phyloP scores from a whole-genome alignment of 2,329 filamentous ascomycete species.

The Fusarium anguioides region DNA sequence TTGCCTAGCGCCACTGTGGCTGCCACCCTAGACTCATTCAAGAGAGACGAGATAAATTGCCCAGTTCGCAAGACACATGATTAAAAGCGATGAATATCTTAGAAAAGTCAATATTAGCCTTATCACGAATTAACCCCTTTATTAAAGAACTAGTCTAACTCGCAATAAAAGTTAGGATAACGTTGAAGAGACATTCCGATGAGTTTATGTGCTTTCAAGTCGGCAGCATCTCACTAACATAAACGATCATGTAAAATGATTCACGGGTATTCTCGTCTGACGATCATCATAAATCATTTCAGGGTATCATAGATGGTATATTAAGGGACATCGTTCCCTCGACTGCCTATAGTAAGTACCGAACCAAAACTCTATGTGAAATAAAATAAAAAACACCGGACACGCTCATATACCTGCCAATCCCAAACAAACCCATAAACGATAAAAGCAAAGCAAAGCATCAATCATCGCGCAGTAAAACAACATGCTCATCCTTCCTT shows the following conservation, averaged over 20 bases:
- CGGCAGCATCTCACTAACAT: neutral
- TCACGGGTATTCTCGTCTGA: neutral
- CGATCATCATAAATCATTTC: neutral
- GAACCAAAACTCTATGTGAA: constrained; percentile 38
- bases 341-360: constrained; percentile 33
- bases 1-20: constrained; percentile 45
- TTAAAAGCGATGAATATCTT: too few species aligned
- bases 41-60: too few species aligned
- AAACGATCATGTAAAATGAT: neutral
- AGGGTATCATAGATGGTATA: constrained; percentile 48
- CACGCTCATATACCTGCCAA: constrained; percentile 29
- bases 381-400: constrained; percentile 29
- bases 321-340: constrained; percentile 37
- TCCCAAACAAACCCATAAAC: constrained; percentile 23
- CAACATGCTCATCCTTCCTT: constrained; percentile 27
- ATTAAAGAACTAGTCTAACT: neutral
- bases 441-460: constrained; percentile 26
- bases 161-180: neutral
- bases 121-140: too few species aligned
- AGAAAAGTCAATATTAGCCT: neutral
- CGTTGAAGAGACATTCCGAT: accelerated
- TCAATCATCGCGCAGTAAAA: constrained; percentile 30
- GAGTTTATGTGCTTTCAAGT: neutral
- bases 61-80: too few species aligned
- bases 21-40: neutral